Evolutionary conservation across 352 stramenopile species (phyloP), one percentile per base, ranked within the genome.

Genomic region (Globisporangium spiculum): DNA sequence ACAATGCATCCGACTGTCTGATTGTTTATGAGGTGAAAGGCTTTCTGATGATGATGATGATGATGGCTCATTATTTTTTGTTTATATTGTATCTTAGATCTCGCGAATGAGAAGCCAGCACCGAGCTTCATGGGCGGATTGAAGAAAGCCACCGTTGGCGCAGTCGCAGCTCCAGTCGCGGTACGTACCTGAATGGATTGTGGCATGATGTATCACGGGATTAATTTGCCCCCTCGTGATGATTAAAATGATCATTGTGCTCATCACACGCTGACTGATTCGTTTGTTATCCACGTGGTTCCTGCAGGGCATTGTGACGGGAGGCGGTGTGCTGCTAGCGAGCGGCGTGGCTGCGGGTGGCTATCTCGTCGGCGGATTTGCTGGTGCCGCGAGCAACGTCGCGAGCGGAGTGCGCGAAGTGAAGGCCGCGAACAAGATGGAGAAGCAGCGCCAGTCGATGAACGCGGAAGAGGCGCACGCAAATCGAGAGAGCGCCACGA

Each of bases 81-180:
- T 4, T 36, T 54, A 18, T 24, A 10, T 27, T 3, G 30, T 32
- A 4, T 64, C 3, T 36, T 9, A 34, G 73, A 84, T 24, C 48
- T 75, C 3, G 77, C 74, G 3, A 87, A 89, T 27, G 84, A 93
- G 30, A 92, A 93, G 62, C 88, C 86, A 5, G 73, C 75, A 2
- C 83, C 88, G 52, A 94, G 77, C 0, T 96, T 96, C 62, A 90
- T 94, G 80, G 80, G 86, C 50, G 88, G 88, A 22, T 65, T 96
- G 55, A 96, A 93, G 76, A 94, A 94, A 72, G 88, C 88, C 2
- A 96, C 88, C 0, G 80, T 96, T 58, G 87, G 88, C 24, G 88
- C 88, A 36, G 81, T 96, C 16, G 79, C 86, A 10, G 88, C 88
- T 48, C 88, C 88, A 8, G 79, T 96, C 46, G 88, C 88, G 72